phyloP scores from a whole-genome alignment of 2,329 filamentous ascomycete species.

The Venturia carpophila region DNA sequence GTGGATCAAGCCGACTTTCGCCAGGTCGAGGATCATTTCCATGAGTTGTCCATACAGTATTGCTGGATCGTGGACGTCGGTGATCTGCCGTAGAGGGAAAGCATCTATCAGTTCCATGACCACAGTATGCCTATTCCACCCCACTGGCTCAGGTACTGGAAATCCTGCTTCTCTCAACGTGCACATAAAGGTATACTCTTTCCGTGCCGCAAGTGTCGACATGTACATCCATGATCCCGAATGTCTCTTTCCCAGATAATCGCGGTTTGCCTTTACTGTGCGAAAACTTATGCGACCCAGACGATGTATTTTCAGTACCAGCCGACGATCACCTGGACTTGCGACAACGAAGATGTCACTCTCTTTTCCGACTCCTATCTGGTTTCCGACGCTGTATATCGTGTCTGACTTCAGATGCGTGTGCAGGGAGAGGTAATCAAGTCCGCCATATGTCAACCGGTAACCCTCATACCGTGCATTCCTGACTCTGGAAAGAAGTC shows the following conservation, averaged over 20 bases:
- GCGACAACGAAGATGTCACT: conserved; percentile 95
- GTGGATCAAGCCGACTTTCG: conserved; percentile 83
- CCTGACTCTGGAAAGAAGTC: conserved; percentile 84
- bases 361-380: conserved; percentile 95
- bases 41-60: conserved; percentile 89
- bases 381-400: conserved; percentile 87
- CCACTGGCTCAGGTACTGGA: conserved; percentile 77
- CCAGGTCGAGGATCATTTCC: conserved; percentile 72
- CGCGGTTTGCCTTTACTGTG: conserved; percentile 88
- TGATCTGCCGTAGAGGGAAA: conserved; percentile 83
- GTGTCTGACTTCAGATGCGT: conserved; percentile 70
- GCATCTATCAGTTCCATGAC: conserved; percentile 93
- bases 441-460: conserved; percentile 87
- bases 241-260: conserved; percentile 78
- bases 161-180: conserved; percentile 77
- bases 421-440: conserved; percentile 95
- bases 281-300: conserved; percentile 94
- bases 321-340: conserved; percentile 57
- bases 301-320: conserved; percentile 90
- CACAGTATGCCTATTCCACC: conserved; percentile 88
- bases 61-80: conserved; percentile 73
- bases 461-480: conserved; percentile 98
- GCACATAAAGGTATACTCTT: conserved; percentile 92
- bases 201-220: conserved; percentile 82
- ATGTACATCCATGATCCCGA: conserved; percentile 98